A percentile compares a stretch with the other conserved stretches of the same genome.
Conservation (phyloP, 1,284 basidiomycete species). For the Marasmius sp. region DNA sequence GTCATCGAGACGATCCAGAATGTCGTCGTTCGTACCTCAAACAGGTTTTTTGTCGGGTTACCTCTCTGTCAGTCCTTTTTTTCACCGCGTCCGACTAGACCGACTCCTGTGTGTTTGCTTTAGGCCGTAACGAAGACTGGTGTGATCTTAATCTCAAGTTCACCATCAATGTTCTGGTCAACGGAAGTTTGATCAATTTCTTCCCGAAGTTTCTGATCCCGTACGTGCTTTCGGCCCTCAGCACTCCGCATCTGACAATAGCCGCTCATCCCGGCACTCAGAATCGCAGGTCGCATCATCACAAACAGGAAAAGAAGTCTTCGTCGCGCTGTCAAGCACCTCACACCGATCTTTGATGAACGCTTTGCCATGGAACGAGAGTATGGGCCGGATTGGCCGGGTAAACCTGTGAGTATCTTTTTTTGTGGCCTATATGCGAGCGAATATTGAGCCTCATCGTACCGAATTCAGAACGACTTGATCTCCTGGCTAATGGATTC, state of each 20-base stretch:
- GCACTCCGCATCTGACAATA: not conserved
- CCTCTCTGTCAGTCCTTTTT: conserved; percentile 30
- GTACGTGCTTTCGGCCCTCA: not conserved
- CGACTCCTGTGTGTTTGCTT: not conserved
- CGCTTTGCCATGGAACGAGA: conserved; percentile 29
- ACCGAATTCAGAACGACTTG: conserved; percentile 36
- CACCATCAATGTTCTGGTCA: not conserved
- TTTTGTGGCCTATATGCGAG: not conserved
- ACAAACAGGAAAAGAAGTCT: conserved; percentile 17
- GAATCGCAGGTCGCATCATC: conserved; percentile 22
- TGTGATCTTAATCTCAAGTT: not conserved
- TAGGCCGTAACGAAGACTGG: not conserved
- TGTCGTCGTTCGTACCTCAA: conserved; percentile 30
- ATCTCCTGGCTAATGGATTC: conserved; percentile 38
- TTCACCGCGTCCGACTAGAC: not conserved
- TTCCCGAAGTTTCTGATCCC: not conserved
- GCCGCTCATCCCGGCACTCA: conserved; percentile 12
- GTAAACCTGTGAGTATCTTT: conserved; percentile 33
- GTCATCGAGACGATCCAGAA: conserved; percentile 31
- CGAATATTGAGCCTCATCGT: not conserved
- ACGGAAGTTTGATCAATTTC: not conserved
- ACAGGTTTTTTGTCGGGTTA: conserved; percentile 40
- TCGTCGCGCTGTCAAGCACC: conserved; percentile 20
- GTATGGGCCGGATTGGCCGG: conserved; percentile 33
- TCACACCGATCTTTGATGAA: conserved; percentile 38